Evolutionary conservation across 129 eudicot genomes (phyloP).

Genomic region (Pulicaria dysenterica): DNA sequence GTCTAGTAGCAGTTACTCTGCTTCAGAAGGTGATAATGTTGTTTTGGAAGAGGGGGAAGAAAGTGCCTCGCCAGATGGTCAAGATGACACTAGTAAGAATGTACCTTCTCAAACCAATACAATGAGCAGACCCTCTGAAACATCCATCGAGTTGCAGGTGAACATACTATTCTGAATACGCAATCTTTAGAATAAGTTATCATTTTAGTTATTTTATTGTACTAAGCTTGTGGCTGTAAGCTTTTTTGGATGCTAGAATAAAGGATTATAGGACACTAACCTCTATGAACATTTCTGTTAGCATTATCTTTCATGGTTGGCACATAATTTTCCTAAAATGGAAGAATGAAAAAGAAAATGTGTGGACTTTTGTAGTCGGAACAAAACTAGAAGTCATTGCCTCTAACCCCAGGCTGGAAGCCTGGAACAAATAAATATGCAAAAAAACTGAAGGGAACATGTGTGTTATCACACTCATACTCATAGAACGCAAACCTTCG

Average conservation of each 20-base stretch:
- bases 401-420: neutral
- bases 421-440: no score
- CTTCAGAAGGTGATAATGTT: conserved; percentile 57
- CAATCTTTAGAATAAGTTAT: neutral
- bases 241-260: conserved; percentile 14
- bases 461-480: neutral
- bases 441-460: neutral
- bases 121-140: conserved; percentile 58
- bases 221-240: conserved; percentile 13
- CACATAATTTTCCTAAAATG: neutral
- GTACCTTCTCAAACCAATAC: conserved; percentile 43
- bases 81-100: conserved; percentile 33
- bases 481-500: neutral
- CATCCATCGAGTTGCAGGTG: conserved; percentile 87
- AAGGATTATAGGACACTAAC: conserved; percentile 1
- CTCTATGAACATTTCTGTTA: conserved; percentile 1
- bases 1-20: conserved; percentile 75
- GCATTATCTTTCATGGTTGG: neutral
- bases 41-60: conserved; percentile 55
- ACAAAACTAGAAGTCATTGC: neutral
- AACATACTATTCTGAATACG: conserved; percentile 8
- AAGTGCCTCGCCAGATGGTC: conserved; percentile 33
- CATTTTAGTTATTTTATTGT: neutral
- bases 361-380: conserved; percentile 12
- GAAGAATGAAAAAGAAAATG: neutral